These are phyloP conservation scores for Prinsepia uniflora DNA, from an alignment of 306 rosid genomes.

Conservation along the genomic window DNA sequence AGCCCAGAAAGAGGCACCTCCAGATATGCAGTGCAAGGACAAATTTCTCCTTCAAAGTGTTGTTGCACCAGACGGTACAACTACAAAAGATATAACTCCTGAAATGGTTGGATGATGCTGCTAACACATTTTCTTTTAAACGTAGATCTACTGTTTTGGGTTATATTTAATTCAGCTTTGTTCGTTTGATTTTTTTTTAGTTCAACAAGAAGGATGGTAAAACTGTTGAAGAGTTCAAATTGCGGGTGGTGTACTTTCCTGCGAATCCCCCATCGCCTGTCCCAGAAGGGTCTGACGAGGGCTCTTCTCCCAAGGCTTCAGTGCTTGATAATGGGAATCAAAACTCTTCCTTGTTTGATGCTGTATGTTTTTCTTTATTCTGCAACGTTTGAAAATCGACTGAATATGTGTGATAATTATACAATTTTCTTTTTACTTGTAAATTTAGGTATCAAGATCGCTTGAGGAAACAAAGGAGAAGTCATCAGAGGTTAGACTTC, in stretches of 20 bases:
- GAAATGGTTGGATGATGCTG: conserved; percentile 39
- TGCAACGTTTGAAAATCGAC: not conserved
- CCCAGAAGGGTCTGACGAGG: conserved; percentile 46
- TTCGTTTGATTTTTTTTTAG: conserved; percentile 14
- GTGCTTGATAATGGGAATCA: conserved; percentile 36
- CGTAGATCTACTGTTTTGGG: conserved; percentile 6
- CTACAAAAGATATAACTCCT: conserved; percentile 34
- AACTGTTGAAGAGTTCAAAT: conserved; percentile 34
- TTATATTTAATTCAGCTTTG: not conserved
- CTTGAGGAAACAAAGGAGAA: conserved; percentile 41
- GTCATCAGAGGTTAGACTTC: conserved; percentile 37
- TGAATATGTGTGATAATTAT: conserved; percentile 8
- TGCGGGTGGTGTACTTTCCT: conserved; percentile 43
- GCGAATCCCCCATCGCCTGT: conserved; percentile 50
- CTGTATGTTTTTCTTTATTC: conserved; percentile 21
- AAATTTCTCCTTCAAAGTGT: conserved; percentile 53
- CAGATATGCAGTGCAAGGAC: conserved; percentile 53
- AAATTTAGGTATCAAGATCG: conserved; percentile 35
- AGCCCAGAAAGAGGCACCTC: conserved; percentile 37
- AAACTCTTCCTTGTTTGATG: conserved; percentile 41
- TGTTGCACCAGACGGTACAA: conserved; percentile 31
- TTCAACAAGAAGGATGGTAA: conserved; percentile 45
- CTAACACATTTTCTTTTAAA: not conserved
- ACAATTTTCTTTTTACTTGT: conserved; percentile 1
- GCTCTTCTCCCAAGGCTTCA: conserved; percentile 35